Percentiles rank a stretch among this genome's conserved stretches.
Conservation (phyloP, 2,329 filamentous ascomycete genomes). For the Cladosporium sphaerospermum region DNA sequence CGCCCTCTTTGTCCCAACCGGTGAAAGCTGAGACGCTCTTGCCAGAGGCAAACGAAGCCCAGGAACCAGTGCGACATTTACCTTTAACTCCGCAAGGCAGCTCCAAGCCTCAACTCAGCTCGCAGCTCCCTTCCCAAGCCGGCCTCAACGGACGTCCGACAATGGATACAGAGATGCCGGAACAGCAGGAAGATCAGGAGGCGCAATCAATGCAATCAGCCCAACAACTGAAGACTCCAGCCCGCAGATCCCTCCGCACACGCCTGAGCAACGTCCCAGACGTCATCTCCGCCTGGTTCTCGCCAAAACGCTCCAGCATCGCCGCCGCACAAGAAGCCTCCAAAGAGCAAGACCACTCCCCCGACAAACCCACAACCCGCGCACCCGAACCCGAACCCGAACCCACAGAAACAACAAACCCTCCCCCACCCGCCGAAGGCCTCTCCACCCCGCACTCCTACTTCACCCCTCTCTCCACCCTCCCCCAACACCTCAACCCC, state of each 20-base stretch:
- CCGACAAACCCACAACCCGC: neutral
- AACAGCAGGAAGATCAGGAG: slow-evolving; percentile 8
- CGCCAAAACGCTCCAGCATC: slow-evolving; percentile 21
- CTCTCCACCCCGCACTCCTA: slow-evolving; percentile 30
- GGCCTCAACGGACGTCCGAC: neutral
- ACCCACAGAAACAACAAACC: slow-evolving; percentile 25
- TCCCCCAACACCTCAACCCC: slow-evolving; percentile 35
- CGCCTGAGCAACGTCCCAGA: slow-evolving; percentile 29
- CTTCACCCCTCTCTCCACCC: slow-evolving; percentile 39
- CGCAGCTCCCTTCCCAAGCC: neutral
- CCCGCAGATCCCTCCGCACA: slow-evolving; percentile 22
- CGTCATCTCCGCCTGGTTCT: slow-evolving; percentile 33
- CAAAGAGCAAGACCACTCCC: neutral
- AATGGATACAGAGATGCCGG: neutral
- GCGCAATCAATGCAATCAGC: slow-evolving; percentile 1
- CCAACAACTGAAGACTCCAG: slow-evolving; percentile 14
- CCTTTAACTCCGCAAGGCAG: neutral
- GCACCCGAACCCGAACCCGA: neutral
- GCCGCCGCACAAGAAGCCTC: slow-evolving; percentile 9
- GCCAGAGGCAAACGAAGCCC: neutral
- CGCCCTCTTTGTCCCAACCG: neutral
- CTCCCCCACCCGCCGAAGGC: slow-evolving; percentile 25
- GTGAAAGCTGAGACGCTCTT: neutral
- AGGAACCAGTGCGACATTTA: slow-evolving; percentile 12
- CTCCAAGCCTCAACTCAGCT: neutral